A percentile compares a stretch with the other conserved stretches of the same genome.
These are phyloP conservation scores for Phytophthora kernoviae DNA, from an alignment of 352 stramenopile species.

Conservation along the genomic window DNA sequence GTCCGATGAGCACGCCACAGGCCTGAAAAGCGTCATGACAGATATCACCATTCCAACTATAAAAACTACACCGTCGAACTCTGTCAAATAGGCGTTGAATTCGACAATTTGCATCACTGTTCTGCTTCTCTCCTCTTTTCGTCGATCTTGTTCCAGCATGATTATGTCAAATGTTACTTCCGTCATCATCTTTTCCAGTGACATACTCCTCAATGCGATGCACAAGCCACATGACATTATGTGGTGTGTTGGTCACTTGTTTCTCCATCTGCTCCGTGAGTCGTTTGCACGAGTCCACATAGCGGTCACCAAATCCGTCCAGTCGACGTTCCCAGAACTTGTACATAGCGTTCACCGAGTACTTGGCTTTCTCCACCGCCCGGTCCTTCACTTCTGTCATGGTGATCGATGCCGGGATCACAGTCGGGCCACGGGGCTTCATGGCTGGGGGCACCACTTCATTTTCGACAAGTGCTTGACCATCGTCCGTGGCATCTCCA, in stretches of 20 bases:
- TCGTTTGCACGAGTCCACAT: constrained; percentile 67
- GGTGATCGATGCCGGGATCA: constrained; percentile 57
- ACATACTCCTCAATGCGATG: constrained; percentile 48
- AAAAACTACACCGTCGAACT: too few species aligned
- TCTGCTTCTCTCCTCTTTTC: background rate
- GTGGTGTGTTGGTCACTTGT: constrained; percentile 45
- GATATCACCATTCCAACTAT: too few species aligned
- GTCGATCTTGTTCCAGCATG: background rate
- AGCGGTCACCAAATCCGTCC: constrained; percentile 67
- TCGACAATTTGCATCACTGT: too few species aligned
- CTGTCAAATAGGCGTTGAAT: too few species aligned
- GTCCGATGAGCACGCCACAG: too few species aligned
- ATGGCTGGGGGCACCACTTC: constrained; percentile 44
- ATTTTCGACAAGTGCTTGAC: constrained; percentile 50
- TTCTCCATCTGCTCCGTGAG: constrained; percentile 75
- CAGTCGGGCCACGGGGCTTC: constrained; percentile 41
- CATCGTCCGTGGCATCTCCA: constrained; percentile 37
- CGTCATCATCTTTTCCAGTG: constrained; percentile 31
- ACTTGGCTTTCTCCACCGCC: constrained; percentile 56
- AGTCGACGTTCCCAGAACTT: constrained; percentile 73
- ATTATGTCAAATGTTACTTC: constrained; percentile 12
- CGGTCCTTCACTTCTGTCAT: constrained; percentile 34
- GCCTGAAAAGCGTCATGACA: too few species aligned
- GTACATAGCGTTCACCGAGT: constrained; percentile 63
- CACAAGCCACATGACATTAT: constrained; percentile 57